Evolutionary conservation across 2,329 filamentous ascomycete species (phyloP).

Genomic region (Cladosporium sp.): DNA sequence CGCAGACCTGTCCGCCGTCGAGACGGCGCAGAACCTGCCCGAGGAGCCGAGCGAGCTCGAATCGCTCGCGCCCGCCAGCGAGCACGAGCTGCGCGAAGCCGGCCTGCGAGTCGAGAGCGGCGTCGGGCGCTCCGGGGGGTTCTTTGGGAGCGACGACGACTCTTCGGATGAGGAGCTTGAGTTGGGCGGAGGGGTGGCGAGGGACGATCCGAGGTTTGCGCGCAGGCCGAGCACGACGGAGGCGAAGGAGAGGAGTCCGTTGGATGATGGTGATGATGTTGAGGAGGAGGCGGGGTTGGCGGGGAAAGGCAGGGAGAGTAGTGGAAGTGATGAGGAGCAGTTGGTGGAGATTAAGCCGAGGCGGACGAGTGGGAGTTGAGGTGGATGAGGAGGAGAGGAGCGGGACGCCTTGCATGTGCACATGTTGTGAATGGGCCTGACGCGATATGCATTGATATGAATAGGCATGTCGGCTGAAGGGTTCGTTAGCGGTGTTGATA

Average conservation of each 20-base stretch:
- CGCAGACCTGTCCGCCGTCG: conserved; percentile 26
- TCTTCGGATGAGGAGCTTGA: conserved; percentile 38
- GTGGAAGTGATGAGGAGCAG: conserved; percentile 18
- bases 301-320: conserved; percentile 14
- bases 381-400: neutral
- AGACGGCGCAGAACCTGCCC: conserved; percentile 26
- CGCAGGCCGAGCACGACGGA: conserved; percentile 30
- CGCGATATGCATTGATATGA: neutral
- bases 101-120: conserved; percentile 19
- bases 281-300: conserved; percentile 16
- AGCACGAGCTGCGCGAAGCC: conserved; percentile 7
- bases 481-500: neutral
- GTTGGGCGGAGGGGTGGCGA: conserved; percentile 15
- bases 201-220: conserved; percentile 15
- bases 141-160: conserved; percentile 29
- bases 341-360: conserved; percentile 29
- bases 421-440: neutral
- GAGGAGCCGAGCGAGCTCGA: conserved; percentile 22
- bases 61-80: conserved; percentile 4
- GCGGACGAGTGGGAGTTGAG: conserved; percentile 20
- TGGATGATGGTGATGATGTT: conserved; percentile 28
- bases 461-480: too few species aligned
- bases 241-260: conserved; percentile 26
- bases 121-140: conserved; percentile 21
- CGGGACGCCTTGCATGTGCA: too few species aligned